phyloP scores from a whole-genome alignment of 139 green algal species.

The Closterium sp. region DNA sequence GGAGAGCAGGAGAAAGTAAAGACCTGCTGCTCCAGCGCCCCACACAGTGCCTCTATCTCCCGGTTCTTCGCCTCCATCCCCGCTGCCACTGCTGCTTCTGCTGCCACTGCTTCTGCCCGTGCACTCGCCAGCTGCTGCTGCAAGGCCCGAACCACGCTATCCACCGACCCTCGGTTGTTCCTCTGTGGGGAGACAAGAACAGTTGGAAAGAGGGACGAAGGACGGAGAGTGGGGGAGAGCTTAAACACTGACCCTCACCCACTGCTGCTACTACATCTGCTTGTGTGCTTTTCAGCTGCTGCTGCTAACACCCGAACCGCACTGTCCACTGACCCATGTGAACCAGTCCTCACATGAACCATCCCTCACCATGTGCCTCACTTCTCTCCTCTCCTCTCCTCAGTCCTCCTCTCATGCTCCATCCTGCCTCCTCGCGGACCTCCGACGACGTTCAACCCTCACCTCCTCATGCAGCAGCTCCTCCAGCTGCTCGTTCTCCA shows the following conservation, averaged over 20 bases:
- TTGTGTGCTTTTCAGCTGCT: too few species aligned
- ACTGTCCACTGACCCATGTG: too few species aligned
- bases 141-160: constrained; percentile 9
- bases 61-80: constrained; percentile 25
- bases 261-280: too few species aligned
- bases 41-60: constrained; percentile 12
- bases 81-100: not conserved
- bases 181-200: not conserved
- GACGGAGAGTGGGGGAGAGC: too few species aligned
- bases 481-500: constrained; percentile 47
- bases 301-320: too few species aligned
- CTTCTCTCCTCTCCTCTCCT: too few species aligned
- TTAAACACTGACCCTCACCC: too few species aligned
- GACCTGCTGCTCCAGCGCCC: not conserved
- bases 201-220: too few species aligned
- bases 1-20: not conserved
- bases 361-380: too few species aligned
- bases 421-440: too few species aligned
- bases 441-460: not conserved
- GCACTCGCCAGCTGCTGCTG: constrained; percentile 19
- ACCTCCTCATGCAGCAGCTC: constrained; percentile 40
- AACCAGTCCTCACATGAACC: too few species aligned
- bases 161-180: constrained; percentile 18
- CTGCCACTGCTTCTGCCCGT: not conserved
- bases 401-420: too few species aligned